Conservation (phyloP, 1,284 basidiomycete genomes). For the Laetiporus sulphureus region DNA sequence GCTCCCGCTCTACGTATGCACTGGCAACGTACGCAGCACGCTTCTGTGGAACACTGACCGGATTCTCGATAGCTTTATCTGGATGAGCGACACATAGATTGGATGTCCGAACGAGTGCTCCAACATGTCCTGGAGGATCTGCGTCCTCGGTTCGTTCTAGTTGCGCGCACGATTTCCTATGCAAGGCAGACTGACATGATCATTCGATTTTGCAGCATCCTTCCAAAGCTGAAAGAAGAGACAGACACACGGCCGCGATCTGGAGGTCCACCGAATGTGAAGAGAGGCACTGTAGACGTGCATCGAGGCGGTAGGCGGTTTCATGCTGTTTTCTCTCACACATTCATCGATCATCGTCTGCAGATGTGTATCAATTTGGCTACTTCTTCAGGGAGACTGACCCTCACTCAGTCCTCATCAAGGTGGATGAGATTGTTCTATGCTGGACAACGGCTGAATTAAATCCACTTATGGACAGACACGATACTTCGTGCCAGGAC, state of each 20-base stretch:
- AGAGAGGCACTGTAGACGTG: slow-evolving; percentile 62
- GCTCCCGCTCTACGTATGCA: slow-evolving; percentile 63
- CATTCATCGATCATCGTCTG: too few relatives aligned
- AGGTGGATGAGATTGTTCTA: too few relatives aligned
- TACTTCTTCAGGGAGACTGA: slow-evolving; percentile 76
- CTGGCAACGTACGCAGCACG: background rate
- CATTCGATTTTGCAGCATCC: slow-evolving; percentile 36
- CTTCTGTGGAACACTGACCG: too few relatives aligned
- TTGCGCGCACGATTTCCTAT: too few relatives aligned
- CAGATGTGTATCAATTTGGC: slow-evolving; percentile 75
- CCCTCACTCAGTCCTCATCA: slow-evolving; percentile 67
- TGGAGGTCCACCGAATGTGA: slow-evolving; percentile 35
- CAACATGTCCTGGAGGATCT: slow-evolving; percentile 69
- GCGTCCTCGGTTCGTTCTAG: slow-evolving; percentile 67
- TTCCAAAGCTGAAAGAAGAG: slow-evolving; percentile 61
- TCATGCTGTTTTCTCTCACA: too few relatives aligned
- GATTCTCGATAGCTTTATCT: slow-evolving; percentile 58
- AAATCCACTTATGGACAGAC: slow-evolving; percentile 31
- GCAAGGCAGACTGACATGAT: too few relatives aligned
- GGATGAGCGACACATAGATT: slow-evolving; percentile 68
- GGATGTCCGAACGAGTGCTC: slow-evolving; percentile 71
- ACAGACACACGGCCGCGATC: slow-evolving; percentile 35
- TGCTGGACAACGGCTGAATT: too few relatives aligned
- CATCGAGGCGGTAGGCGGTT: slow-evolving; percentile 67
- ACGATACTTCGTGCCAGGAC: slow-evolving; percentile 46